Evolutionary conservation across 495 filamentous ascomycete genomes (phyloP), one percentile per base, ranked within the genome.

Genomic region (Pseudotulostoma volvatum): DNA sequence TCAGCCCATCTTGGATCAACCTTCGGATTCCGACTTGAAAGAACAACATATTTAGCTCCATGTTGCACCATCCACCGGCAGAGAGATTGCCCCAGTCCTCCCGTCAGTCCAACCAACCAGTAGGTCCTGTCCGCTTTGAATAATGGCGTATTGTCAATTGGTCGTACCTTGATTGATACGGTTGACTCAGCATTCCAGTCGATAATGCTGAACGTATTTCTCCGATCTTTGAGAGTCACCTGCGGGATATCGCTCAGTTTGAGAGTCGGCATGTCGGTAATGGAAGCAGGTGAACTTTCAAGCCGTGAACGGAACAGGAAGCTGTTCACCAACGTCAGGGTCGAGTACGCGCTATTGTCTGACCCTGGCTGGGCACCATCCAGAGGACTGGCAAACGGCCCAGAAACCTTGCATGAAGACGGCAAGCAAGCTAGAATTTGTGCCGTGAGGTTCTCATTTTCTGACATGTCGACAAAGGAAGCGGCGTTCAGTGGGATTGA

Each of bases 11-110:
- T 44, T 1, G 60, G 48, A 20, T 71, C 55, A 7, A 72, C 45
- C n/a, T 59, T 59, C 1, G 73, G 73, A 13, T 56, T 67, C 2
- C 76, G 67, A 43, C 73, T 79, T 1, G 68, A 66, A 3, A 80
- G 39, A 9, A 66, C 63, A 31, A 80, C 56, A 42, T 68, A 53
- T 1, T 59, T 45, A 0, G 75, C 74, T 0, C 76, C 76, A 17
- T 71, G 57, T 1, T 52, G 18, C 1, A 63, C 56, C 55, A 80
- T 71, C 46, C 74, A 71, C 2, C 61, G 51, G 44, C 71, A 75
- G 1, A 79, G 46, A 9, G 74, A 77, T 38, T 65, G 60, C 11
- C 73, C 76, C 3, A 78, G 57, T 18, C 69, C 66, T 13, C 71
- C 64, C 1, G 71, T 73, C 8, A 78, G 44, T 3, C 76, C 76